Evolutionary conservation across 305 asterid species (phyloP).

Genomic region (Fraxinus paxiana): DNA sequence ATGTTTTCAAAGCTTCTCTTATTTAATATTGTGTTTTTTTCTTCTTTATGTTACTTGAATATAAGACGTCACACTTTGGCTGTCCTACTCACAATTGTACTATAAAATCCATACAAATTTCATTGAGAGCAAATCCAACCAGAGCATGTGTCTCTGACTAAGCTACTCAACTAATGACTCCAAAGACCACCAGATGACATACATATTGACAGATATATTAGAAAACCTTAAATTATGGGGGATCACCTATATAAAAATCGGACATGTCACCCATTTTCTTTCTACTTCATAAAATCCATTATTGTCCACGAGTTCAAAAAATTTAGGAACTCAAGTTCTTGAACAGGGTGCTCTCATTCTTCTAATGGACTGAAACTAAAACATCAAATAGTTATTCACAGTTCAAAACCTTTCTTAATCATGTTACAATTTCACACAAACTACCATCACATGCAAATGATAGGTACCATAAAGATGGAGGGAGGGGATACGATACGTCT

Average conservation of each 20-base stretch:
- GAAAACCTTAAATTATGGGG: neutral
- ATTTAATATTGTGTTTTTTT: neutral
- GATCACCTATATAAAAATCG: constrained; percentile 18
- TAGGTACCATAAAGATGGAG: neutral
- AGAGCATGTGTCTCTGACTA: neutral
- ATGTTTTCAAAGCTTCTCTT: neutral
- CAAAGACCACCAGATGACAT: neutral
- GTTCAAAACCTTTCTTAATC: neutral
- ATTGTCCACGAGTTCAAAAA: no score
- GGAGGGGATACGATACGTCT: neutral
- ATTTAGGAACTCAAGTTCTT: neutral
- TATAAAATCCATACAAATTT: neutral
- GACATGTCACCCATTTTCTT: neutral
- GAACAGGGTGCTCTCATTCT: neutral
- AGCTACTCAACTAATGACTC: constrained; percentile 12
- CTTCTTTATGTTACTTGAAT: neutral
- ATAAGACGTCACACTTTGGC: neutral
- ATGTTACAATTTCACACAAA: neutral
- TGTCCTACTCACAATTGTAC: neutral
- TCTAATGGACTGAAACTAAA: neutral
- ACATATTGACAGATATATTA: neutral
- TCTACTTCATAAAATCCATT: neutral
- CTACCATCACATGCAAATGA: neutral
- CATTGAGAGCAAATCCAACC: neutral
- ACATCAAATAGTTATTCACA: neutral